phyloP scores from a whole-genome alignment of 176 grass and related monocot genomes.

The Aechmea fasciata region DNA sequence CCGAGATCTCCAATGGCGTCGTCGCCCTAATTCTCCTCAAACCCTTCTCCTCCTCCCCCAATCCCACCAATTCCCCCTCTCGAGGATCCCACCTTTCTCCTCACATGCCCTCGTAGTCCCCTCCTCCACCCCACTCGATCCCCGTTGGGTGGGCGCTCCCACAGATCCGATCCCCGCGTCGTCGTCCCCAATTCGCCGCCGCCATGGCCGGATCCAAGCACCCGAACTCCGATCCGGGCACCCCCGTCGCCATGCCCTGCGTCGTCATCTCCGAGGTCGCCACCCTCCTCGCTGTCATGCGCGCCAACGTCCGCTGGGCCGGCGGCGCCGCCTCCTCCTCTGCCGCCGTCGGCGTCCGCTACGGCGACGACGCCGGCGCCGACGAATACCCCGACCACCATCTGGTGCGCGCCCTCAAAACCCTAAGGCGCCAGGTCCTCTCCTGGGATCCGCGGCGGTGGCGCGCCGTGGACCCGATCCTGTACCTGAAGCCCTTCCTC shows the following conservation, averaged over 20 bases:
- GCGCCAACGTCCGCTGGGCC: constrained; percentile 91
- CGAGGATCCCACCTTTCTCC: too few species aligned
- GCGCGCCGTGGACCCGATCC: constrained; percentile 39
- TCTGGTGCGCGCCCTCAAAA: constrained; percentile 61
- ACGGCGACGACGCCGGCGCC: constrained; percentile 40
- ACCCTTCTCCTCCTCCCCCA: too few species aligned
- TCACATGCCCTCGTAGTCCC: too few species aligned
- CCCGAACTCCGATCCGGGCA: background rate
- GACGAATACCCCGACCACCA: constrained; percentile 75
- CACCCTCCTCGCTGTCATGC: constrained; percentile 91
- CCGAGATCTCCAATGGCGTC: constrained; percentile 7
- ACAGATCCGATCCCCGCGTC: background rate
- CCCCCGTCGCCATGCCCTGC: constrained; percentile 45
- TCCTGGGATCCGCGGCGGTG: constrained; percentile 36
- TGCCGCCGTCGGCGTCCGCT: constrained; percentile 60
- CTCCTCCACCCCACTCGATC: background rate
- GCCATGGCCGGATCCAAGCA: background rate
- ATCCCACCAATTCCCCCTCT: too few species aligned
- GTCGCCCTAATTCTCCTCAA: too few species aligned
- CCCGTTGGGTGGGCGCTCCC: background rate
- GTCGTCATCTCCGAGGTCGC: constrained; percentile 84
- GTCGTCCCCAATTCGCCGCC: background rate
- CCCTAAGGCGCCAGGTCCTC: constrained; percentile 56
- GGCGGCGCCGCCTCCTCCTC: constrained; percentile 45
- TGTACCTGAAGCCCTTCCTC: constrained; percentile 74